Percentiles rank a stretch among this genome's conserved stretches.
Evolutionary conservation across 2,329 filamentous ascomycete genomes (phyloP).

Genomic region (Fusarium floridanum): DNA sequence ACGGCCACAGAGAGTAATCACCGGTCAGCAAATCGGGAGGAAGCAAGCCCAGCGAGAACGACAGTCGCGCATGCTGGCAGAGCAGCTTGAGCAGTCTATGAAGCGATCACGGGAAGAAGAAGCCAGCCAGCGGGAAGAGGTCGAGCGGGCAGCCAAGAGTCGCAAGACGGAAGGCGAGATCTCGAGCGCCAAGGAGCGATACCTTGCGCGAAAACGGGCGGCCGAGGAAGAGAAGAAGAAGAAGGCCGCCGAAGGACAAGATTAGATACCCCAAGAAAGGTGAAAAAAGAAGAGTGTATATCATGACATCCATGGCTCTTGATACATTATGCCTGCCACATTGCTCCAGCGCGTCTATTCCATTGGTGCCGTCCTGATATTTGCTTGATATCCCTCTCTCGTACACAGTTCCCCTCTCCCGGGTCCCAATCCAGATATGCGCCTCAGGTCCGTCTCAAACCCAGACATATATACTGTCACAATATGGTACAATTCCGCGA

Average conservation of each 20-base stretch:
- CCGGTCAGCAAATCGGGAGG: constrained; percentile 59
- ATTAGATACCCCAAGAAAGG: constrained; percentile 49
- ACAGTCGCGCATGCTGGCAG: constrained; percentile 83
- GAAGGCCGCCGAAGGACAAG: constrained; percentile 49
- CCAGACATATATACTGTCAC: constrained; percentile 40
- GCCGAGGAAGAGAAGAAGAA: constrained; percentile 77
- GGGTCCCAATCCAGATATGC: not conserved
- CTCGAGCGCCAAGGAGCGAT: constrained; percentile 82
- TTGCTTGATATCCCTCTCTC: constrained; percentile 17
- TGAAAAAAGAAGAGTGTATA: constrained; percentile 31
- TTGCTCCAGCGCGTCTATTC: constrained; percentile 37
- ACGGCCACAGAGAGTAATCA: constrained; percentile 52
- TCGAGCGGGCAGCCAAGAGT: constrained; percentile 78
- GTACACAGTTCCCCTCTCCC: constrained; percentile 16
- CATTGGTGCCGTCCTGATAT: constrained; percentile 28
- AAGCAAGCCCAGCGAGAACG: constrained; percentile 79
- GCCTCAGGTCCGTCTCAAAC: constrained; percentile 6
- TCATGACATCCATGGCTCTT: constrained; percentile 28
- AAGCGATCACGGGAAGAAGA: constrained; percentile 79
- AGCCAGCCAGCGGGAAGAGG: constrained; percentile 72
- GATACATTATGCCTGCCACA: constrained; percentile 31
- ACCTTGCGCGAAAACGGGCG: constrained; percentile 81
- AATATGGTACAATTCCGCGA: constrained; percentile 45
- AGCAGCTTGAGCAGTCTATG: constrained; percentile 78
- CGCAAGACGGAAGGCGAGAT: constrained; percentile 83